Conservation (phyloP, 2,329 filamentous ascomycete genomes). For the Zymoseptoria brevis region DNA sequence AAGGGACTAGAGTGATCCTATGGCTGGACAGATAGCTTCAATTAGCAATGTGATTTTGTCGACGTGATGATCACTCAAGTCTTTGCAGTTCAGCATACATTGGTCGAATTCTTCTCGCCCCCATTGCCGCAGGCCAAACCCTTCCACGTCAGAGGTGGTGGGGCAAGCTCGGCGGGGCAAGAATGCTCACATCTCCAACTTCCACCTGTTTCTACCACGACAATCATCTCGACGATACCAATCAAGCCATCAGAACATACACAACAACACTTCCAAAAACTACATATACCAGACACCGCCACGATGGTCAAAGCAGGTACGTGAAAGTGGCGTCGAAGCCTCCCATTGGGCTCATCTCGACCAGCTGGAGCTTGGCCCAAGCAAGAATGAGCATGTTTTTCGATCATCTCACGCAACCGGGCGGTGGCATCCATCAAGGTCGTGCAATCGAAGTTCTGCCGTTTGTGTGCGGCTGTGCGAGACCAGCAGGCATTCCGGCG, state of each 20-base stretch:
- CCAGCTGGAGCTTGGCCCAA: conserved; percentile 32
- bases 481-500: background rate
- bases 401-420: conserved; percentile 12
- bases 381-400: conserved; percentile 30
- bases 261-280: conserved; percentile 4
- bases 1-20: background rate
- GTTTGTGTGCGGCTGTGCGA: conserved; percentile 4
- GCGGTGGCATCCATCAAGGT: conserved; percentile 18
- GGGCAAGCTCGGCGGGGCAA: background rate
- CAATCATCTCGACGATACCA: conserved; percentile 1
- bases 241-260: conserved; percentile 4
- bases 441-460: background rate
- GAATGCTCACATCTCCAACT: background rate
- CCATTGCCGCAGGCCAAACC: background rate
- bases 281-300: conserved; percentile 44
- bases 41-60: background rate
- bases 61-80: background rate
- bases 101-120: background rate
- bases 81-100: background rate
- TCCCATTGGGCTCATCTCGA: conserved; percentile 6
- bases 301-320: conserved; percentile 99
- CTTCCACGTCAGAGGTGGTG: background rate
- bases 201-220: background rate
- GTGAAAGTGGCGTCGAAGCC: conserved; percentile 32
- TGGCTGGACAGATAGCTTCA: background rate